Percentiles rank a stretch among this genome's conserved stretches.
Evolutionary conservation across 1,284 basidiomycete genomes (phyloP).

Genomic region (Ceratobasidium theobromae): DNA sequence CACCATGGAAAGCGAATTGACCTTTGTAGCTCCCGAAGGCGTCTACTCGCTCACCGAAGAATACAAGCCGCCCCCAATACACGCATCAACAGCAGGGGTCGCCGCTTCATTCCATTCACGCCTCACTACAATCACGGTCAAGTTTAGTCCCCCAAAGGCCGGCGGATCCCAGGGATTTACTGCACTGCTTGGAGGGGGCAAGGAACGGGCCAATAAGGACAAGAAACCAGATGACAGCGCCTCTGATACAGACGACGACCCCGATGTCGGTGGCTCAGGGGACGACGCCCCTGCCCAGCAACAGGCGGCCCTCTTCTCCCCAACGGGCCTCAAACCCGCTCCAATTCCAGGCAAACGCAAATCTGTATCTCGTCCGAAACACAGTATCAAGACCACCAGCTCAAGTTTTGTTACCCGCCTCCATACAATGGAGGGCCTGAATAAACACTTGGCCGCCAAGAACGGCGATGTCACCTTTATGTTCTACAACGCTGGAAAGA

Average conservation of each 20-base stretch:
- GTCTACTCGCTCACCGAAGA: conserved; percentile 85
- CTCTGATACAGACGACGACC: conserved; percentile 63
- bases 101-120: conserved; percentile 59
- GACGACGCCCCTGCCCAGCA: conserved; percentile 38
- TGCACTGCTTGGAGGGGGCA: conserved; percentile 60
- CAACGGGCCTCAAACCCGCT: conserved; percentile 51
- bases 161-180: conserved; percentile 61
- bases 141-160: conserved; percentile 61
- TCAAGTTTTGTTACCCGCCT: conserved; percentile 87
- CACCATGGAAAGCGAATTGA: conserved; percentile 44
- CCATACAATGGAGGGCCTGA: conserved; percentile 75
- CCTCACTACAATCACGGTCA: conserved; percentile 62
- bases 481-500: conserved; percentile 81
- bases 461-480: conserved; percentile 80
- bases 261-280: conserved; percentile 47
- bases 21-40: conserved; percentile 83
- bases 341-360: conserved; percentile 57
- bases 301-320: conserved; percentile 39
- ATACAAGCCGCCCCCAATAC: conserved; percentile 61
- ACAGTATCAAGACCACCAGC: conserved; percentile 83
- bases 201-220: conserved; percentile 60
- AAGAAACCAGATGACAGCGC: conserved; percentile 58
- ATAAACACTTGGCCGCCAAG: conserved; percentile 62
- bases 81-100: conserved; percentile 50
- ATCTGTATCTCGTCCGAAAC: conserved; percentile 69